phyloP scores from a whole-genome alignment of 345 rosid species.

The Camelina laxa region DNA sequence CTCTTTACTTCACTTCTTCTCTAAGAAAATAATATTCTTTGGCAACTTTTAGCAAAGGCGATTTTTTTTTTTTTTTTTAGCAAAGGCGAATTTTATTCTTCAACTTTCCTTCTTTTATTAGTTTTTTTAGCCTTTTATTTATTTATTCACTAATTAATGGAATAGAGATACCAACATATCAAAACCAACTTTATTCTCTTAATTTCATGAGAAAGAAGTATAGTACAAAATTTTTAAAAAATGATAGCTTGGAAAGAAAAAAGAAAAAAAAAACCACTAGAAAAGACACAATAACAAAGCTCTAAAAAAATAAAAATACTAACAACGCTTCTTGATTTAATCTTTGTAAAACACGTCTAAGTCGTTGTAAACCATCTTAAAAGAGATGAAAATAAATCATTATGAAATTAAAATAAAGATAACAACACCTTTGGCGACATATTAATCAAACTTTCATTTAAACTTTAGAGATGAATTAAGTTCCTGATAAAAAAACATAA shows the following conservation, averaged over 20 bases:
- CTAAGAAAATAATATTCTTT: slow-evolving; percentile 35
- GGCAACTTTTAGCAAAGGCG: slow-evolving; percentile 34
- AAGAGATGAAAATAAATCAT: background rate
- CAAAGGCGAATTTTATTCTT: slow-evolving; percentile 28
- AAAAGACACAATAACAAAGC: too few relatives aligned
- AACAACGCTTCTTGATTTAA: background rate
- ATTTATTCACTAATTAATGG: slow-evolving; percentile 19
- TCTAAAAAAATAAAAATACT: too few relatives aligned
- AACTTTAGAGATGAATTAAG: background rate
- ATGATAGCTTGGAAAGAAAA: background rate
- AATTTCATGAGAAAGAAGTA: background rate
- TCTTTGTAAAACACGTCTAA: background rate
- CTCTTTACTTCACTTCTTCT: slow-evolving; percentile 31
- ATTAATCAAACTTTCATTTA: background rate
- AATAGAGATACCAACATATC: slow-evolving; percentile 27
- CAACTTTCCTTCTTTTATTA: slow-evolving; percentile 17
- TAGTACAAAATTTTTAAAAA: too few relatives aligned
- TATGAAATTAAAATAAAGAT: background rate
- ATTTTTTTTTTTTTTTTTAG: slow-evolving; percentile 21
- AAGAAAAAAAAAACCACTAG: background rate
- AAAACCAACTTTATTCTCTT: background rate
- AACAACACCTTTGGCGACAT: background rate
- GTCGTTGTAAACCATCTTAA: background rate
- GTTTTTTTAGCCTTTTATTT: background rate
- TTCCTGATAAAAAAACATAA: background rate